Evolutionary conservation across 352 stramenopile species (phyloP).

Genomic region (Pythium myriotylum): DNA sequence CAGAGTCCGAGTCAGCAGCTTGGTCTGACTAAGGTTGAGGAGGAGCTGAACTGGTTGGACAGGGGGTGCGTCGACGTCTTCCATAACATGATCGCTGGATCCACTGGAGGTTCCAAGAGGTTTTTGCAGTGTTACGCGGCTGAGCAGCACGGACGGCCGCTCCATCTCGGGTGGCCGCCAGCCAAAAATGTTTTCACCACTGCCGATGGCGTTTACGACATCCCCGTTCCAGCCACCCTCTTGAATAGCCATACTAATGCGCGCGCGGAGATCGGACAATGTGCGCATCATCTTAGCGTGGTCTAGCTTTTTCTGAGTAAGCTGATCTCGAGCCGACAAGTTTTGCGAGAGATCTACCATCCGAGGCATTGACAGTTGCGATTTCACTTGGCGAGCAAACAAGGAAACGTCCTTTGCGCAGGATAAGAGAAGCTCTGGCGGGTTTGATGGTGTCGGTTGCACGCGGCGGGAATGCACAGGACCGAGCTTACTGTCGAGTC

Average conservation of each 20-base stretch:
- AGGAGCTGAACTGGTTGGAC: slow-evolving; percentile 17
- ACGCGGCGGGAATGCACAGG: slow-evolving; percentile 9
- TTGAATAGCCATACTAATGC: slow-evolving; percentile 43
- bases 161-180: slow-evolving; percentile 78
- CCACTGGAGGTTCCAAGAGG: not conserved
- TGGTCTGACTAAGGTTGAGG: slow-evolving; percentile 21
- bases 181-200: slow-evolving; percentile 72
- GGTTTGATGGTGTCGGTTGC: not conserved
- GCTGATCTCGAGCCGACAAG: slow-evolving; percentile 39
- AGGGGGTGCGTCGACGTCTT: slow-evolving; percentile 12
- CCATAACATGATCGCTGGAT: slow-evolving; percentile 23
- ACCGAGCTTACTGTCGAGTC: slow-evolving; percentile 54
- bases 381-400: slow-evolving; percentile 56
- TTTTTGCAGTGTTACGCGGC: slow-evolving; percentile 53
- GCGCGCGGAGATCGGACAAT: slow-evolving; percentile 44
- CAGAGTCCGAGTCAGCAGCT: slow-evolving; percentile 22
- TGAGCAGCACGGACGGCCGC: slow-evolving; percentile 55
- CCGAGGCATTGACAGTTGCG: slow-evolving; percentile 66
- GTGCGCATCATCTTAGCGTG: slow-evolving; percentile 44
- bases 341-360: slow-evolving; percentile 57
- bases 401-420: slow-evolving; percentile 52
- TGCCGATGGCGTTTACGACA: slow-evolving; percentile 57
- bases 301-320: slow-evolving; percentile 54
- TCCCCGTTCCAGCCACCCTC: slow-evolving; percentile 63
- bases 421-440: slow-evolving; percentile 29